A percentile compares a stretch with the other conserved stretches of the same genome.
phyloP scores from a whole-genome alignment of 106 monocot genomes.

The Vanilla planifolia region DNA sequence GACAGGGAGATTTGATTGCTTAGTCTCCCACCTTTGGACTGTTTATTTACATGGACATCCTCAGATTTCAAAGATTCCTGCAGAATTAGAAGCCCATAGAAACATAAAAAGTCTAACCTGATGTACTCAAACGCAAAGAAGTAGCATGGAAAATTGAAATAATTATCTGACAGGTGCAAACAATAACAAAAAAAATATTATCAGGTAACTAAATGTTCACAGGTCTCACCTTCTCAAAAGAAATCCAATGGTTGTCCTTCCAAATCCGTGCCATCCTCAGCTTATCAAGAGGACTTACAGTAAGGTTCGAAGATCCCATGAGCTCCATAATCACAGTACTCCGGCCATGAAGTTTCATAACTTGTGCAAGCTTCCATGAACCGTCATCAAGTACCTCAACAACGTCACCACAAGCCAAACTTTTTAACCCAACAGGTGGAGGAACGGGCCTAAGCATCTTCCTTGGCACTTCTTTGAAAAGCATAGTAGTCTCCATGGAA shows the following conservation, averaged over 20 bases:
- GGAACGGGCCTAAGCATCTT: conserved; percentile 2
- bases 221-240: not conserved
- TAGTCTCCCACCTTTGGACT: not conserved
- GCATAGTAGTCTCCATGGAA: not conserved
- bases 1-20: not conserved
- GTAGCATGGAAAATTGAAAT: too few species aligned
- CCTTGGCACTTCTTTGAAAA: not conserved
- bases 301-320: not conserved
- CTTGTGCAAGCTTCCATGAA: conserved; percentile 4
- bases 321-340: not conserved
- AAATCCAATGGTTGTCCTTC: conserved; percentile 2
- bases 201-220: not conserved
- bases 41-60: not conserved
- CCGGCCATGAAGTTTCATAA: not conserved
- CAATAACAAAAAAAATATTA: not conserved
- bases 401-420: not conserved
- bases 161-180: too few species aligned
- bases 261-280: conserved; percentile 1
- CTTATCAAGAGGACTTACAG: not conserved
- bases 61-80: conserved; percentile 12
- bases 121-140: too few species aligned
- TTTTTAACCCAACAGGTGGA: not conserved
- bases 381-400: not conserved
- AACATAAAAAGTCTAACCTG: not conserved
- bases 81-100: not conserved